Conservation (phyloP, 371 early-diverging fungal species). For the Haplosporangium sp. region DNA sequence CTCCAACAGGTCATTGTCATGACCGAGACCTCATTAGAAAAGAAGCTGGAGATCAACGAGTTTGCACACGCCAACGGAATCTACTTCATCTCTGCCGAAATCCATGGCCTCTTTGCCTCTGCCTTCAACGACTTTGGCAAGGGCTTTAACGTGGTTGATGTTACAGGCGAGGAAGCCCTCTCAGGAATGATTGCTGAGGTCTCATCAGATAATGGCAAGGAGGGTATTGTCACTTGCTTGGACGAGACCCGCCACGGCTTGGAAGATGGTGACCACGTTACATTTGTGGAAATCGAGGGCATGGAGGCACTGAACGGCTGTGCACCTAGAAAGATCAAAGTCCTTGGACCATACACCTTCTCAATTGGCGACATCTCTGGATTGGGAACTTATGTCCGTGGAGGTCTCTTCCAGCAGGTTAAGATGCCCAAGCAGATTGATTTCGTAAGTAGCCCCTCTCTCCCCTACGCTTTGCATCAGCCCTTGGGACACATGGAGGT, state of each 20-base stretch:
- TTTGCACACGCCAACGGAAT: slow-evolving; percentile 87
- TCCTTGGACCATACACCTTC: slow-evolving; percentile 94
- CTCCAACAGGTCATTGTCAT: slow-evolving; percentile 81
- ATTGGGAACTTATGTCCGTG: slow-evolving; percentile 79
- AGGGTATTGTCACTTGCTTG: slow-evolving; percentile 94
- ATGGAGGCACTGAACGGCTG: slow-evolving; percentile 90
- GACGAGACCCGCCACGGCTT: slow-evolving; percentile 97
- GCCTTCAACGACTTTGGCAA: slow-evolving; percentile 99
- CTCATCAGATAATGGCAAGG: slow-evolving; percentile 68
- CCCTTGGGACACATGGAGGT: no score
- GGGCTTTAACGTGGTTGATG: slow-evolving; percentile 90
- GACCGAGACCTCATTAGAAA: slow-evolving; percentile 80
- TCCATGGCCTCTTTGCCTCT: slow-evolving; percentile 95
- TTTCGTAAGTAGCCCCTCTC: slow-evolving; percentile 71
- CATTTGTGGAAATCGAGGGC: slow-evolving; percentile 93
- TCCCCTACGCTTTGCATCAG: no score
- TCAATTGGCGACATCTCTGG: slow-evolving; percentile 90
- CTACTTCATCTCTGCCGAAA: slow-evolving; percentile 94
- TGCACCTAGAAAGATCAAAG: slow-evolving; percentile 87
- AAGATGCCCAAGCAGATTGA: slow-evolving; percentile 86
- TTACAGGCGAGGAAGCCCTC: slow-evolving; percentile 95
- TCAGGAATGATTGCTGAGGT: slow-evolving; percentile 96
- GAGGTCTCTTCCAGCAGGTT: slow-evolving; percentile 96
- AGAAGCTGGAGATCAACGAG: slow-evolving; percentile 92
- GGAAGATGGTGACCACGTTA: slow-evolving; percentile 96